phyloP scores from a whole-genome alignment of 225 moss, liverwort and hornwort genomes.

The Polytrichum formosum region DNA sequence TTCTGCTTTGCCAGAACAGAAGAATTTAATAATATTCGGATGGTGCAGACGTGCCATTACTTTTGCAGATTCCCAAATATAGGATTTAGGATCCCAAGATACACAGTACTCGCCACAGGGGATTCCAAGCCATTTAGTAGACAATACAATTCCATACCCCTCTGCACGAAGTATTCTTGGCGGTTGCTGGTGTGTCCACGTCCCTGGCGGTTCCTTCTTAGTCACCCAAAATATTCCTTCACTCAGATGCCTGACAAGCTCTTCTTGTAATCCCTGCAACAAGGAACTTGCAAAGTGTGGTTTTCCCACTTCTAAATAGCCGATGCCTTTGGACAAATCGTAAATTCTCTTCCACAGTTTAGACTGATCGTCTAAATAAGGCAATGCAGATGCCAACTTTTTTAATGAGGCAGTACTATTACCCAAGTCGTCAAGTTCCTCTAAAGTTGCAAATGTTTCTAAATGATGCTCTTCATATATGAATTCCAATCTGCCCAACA shows the following conservation, averaged over 20 bases:
- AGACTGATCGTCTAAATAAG: too few species aligned
- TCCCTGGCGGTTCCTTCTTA: background rate
- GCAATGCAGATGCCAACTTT: too few species aligned
- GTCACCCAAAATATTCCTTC: background rate
- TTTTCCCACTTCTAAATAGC: background rate
- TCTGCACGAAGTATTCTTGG: too few species aligned
- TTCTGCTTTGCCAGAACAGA: background rate
- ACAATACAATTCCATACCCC: too few species aligned
- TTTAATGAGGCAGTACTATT: too few species aligned
- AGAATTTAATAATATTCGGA: constrained; percentile 1
- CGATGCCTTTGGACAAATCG: too few species aligned
- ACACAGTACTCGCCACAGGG: too few species aligned
- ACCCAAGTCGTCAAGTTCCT: too few species aligned
- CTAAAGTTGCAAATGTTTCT: background rate
- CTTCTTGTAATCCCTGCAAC: background rate
- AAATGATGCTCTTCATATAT: background rate
- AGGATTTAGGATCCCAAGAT: fast-evolving
- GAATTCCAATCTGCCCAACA: background rate
- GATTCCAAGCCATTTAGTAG: background rate
- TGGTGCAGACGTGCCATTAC: background rate
- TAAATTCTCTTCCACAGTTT: too few species aligned
- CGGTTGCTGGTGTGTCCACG: background rate
- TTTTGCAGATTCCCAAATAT: background rate
- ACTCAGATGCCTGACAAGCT: background rate
- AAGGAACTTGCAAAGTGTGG: background rate